Base-by-base conservation (phyloP, 1,284 basidiomycete species). In the Sporisorium exsertum region DNA sequence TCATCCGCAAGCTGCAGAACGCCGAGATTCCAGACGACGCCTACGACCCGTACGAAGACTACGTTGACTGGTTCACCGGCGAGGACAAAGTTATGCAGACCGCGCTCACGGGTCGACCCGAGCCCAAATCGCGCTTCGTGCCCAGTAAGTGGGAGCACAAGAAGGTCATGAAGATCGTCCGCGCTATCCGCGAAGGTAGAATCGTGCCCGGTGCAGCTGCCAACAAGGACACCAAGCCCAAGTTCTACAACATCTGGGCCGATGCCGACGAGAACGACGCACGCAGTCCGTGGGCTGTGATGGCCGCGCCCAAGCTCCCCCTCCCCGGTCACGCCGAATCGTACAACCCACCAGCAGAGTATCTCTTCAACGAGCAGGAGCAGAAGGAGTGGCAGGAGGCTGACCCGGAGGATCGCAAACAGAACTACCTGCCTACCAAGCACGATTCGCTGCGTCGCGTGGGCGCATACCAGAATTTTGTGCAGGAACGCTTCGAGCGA, bases 131-230 rank as follows among this genome's bases (percentile, higher is more conserved):
- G 58, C 90, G 97, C 59, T 99, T 96, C 91, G 90, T 98, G 7
- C 94, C 96, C 15, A 96, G 94, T 87, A 99, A 97, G 89, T 99
- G 97, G 97, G 97, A 99, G 88, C 97, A 98, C 87, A 92, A 97
- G 89, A 99, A 99, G 90, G 91, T 99, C 78, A 97, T 99, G 95
- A 99, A 99, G 90, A 98, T 99, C 79, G 96, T 99, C 70, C 94
- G 95, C 58, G 96, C 96, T 16, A 99, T 99, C 82, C 92, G 97
- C 24, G 91, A 95, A 87, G 97, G 97, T 43, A 91, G 94, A 37
- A 99, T 99, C 78, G 84, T 94, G 6, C 93, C 95, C 47, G 91
- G 92, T 77, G 97, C 95, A 86, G 93, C 94, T 5, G 63, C 79
- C 12, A 62, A 68, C 43, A 76, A 72, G 50, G 89, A 90, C n/a